Evolutionary conservation across 2,329 filamentous ascomycete species (phyloP).

Genomic region (Stachybotrys echinatus): DNA sequence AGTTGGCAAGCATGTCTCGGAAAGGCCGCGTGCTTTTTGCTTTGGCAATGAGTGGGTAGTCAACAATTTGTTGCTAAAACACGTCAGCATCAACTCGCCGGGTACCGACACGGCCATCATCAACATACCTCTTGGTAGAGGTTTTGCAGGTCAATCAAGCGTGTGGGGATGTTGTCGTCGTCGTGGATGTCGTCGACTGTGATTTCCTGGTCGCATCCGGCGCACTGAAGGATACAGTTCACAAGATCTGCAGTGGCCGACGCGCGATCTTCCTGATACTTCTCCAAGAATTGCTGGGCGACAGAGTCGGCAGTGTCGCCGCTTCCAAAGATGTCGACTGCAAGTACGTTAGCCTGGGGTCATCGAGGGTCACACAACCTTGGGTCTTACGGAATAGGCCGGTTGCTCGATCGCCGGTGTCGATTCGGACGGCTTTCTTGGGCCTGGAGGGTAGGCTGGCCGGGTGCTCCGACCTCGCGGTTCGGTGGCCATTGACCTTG

Average conservation of each 20-base stretch:
- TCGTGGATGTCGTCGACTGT: slow-evolving; percentile 82
- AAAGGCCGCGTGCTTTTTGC: slow-evolving; percentile 73
- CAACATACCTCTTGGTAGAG: slow-evolving; percentile 70
- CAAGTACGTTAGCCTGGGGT: slow-evolving; percentile 10
- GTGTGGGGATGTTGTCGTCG: slow-evolving; percentile 76
- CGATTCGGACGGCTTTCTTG: slow-evolving; percentile 51
- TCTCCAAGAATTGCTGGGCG: slow-evolving; percentile 54
- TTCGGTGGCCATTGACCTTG: slow-evolving; percentile 53
- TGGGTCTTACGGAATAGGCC: slow-evolving; percentile 52
- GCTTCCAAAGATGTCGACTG: slow-evolving; percentile 60
- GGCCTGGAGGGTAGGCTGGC: slow-evolving; percentile 45
- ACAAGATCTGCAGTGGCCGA: slow-evolving; percentile 56
- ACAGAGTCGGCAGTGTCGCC: slow-evolving; percentile 51
- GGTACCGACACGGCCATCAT: not conserved
- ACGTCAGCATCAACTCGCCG: slow-evolving; percentile 18
- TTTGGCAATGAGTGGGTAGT: slow-evolving; percentile 87
- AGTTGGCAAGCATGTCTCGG: slow-evolving; percentile 69
- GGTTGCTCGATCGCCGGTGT: slow-evolving; percentile 44
- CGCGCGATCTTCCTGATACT: slow-evolving; percentile 49
- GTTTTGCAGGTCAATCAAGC: slow-evolving; percentile 78
- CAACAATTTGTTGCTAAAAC: slow-evolving; percentile 65
- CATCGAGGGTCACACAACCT: not conserved
- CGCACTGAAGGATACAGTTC: slow-evolving; percentile 63
- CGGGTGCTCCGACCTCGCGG: slow-evolving; percentile 27
- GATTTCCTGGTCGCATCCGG: slow-evolving; percentile 77